These are phyloP conservation scores for Amylocarpus encephaloides DNA, from an alignment of 2,329 filamentous ascomycete species.

Conservation along the genomic window DNA sequence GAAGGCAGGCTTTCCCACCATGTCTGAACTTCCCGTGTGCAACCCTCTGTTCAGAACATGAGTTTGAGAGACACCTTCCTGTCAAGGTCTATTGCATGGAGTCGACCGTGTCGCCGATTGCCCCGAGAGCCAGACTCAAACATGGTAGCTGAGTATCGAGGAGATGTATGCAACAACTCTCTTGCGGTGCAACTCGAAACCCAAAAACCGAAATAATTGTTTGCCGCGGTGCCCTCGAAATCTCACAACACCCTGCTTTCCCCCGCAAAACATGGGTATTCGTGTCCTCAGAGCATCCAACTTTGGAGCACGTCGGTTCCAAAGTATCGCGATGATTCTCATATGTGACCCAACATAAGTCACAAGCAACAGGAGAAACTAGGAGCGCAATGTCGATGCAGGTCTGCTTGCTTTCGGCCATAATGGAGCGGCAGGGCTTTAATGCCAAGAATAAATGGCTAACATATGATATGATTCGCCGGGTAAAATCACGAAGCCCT, in stretches of 20 bases:
- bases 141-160: background rate
- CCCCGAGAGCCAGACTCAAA: background rate
- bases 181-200: background rate
- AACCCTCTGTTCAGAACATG: background rate
- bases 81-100: background rate
- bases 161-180: background rate
- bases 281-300: background rate
- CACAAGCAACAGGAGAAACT: slow-evolving; percentile 6
- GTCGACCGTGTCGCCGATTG: background rate
- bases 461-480: slow-evolving; percentile 15
- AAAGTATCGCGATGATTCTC: background rate
- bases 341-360: slow-evolving; percentile 2
- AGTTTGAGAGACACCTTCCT: background rate
- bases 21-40: background rate
- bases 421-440: slow-evolving; percentile 14
- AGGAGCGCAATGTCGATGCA: slow-evolving; percentile 14
- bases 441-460: slow-evolving; percentile 7
- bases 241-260: background rate
- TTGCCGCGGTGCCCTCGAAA: slow-evolving; percentile 4
- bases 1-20: no score
- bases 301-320: background rate
- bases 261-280: slow-evolving; percentile 5
- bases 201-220: background rate
- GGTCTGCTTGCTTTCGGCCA: slow-evolving; percentile 11
- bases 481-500: slow-evolving; percentile 15